Percentiles rank a stretch among this genome's conserved stretches.
Conservation (phyloP, 352 stramenopile genomes). For the Bremia lactucae region DNA sequence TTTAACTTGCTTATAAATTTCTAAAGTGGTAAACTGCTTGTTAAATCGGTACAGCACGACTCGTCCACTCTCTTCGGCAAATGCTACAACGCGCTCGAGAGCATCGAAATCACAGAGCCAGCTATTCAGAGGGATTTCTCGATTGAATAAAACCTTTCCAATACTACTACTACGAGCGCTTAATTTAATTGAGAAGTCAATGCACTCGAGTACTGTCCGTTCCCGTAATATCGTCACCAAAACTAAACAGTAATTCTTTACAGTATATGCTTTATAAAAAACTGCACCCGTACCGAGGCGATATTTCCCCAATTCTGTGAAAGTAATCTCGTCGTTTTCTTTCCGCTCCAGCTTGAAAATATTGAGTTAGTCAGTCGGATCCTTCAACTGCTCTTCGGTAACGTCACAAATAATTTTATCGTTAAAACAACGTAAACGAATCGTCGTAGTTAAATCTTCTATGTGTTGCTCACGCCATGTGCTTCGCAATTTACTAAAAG, state of each 20-base stretch:
- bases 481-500: slow-evolving; percentile 3
- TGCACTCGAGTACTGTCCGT: no score
- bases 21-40: slow-evolving; percentile 22
- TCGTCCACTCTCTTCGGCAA: slow-evolving; percentile 8
- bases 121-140: no score
- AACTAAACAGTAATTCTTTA: slow-evolving; percentile 20
- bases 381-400: slow-evolving; percentile 16
- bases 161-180: no score
- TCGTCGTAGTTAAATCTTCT: slow-evolving; percentile 5
- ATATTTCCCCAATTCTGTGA: slow-evolving; percentile 9
- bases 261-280: slow-evolving; percentile 10
- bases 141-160: no score
- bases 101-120: slow-evolving; percentile 21
- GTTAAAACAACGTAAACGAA: slow-evolving; percentile 1
- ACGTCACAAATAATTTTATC: slow-evolving; percentile 5
- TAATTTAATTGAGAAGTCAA: no score
- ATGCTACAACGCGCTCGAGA: slow-evolving; percentile 12
- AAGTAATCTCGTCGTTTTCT: slow-evolving; percentile 4
- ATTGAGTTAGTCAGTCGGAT: slow-evolving; percentile 18
- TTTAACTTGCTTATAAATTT: slow-evolving; percentile 17
- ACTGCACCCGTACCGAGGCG: slow-evolving; percentile 8
- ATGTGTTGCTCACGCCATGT: slow-evolving; percentile 8
- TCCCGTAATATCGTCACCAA: slow-evolving; percentile 27
- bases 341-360: slow-evolving; percentile 11
- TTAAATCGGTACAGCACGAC: no score